Evolutionary conservation across 2,329 filamentous ascomycete species (phyloP), one percentile per base, ranked within the genome.

Genomic region (Talaromyces atroroseus): DNA sequence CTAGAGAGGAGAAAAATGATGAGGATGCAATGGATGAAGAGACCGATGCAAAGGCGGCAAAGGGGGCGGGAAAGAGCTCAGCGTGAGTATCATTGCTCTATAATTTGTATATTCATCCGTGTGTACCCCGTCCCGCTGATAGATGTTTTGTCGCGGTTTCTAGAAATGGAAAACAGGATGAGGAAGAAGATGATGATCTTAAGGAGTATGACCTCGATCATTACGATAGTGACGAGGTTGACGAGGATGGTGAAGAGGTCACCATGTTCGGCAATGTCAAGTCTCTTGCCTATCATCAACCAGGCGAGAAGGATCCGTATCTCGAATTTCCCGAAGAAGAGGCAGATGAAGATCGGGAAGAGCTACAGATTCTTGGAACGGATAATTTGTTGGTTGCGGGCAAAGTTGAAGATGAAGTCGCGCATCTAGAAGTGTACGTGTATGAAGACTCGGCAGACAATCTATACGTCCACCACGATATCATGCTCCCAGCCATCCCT

Each of bases 401-500:
- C 62, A 92, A 96, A 76, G 87, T 97, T 52, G 94, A 99, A 74
- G 94, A 99, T 66, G 94, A 99, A 71, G 86, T 99, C 59, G 92
- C 94, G 18, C 92, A 97, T 73, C 80, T 99, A 24, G 94, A 99
- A 72, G 88, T 97, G 20, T 96, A 97, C 68, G 91, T 99, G 26
- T 99, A 97, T 75, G 94, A 99, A 73, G 94, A 97, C 65, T 85
- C 85, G 60, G 89, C 87, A 46, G 94, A 97, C 75, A 99, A 99
- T 71, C 86, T 99, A 59, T 99, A 99, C 72, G 92, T 99, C 23
- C 94, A 99, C 77, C 94, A 99, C 81, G 94, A 99, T 74, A 95
- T 99, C 66, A 97, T 99, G 92, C 82, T 99, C 56, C 94, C 94
- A 32, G 92, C 92, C 23, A 96, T 99, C 68, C 94, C 94, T 11